Conservation (phyloP, 2,329 filamentous ascomycete species). For the Xylaria arbuscula region DNA sequence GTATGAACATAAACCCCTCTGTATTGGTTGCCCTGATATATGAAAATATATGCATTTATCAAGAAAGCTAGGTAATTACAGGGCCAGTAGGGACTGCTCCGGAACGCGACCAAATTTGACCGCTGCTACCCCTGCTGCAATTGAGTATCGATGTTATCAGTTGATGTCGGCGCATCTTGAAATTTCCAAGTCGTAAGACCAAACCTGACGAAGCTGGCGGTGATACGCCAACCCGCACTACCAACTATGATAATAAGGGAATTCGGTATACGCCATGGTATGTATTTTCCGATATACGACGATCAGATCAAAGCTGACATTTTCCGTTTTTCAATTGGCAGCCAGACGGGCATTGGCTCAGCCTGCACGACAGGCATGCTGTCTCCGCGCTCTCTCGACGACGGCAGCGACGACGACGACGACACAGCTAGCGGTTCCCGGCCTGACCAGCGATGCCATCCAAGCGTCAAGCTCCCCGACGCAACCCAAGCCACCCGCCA, state of each 20-base stretch:
- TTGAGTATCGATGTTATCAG: conserved; percentile 2
- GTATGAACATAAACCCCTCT: neutral
- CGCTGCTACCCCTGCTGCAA: conserved; percentile 4
- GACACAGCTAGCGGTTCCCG: conserved; percentile 41
- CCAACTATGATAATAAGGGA: conserved; percentile 51
- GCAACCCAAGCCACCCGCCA: conserved; percentile 34
- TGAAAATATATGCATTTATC: neutral
- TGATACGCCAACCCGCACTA: conserved; percentile 21
- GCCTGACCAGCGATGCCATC: conserved; percentile 41
- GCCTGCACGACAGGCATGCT: conserved; percentile 53
- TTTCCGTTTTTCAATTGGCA: conserved; percentile 50
- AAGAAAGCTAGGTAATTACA: neutral
- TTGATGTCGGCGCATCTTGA: conserved; percentile 31
- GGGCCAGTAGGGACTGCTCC: neutral
- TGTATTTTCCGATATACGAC: neutral
- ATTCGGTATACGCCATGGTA: conserved; percentile 49
- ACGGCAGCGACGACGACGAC: conserved; percentile 47
- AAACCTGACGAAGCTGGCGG: conserved; percentile 17
- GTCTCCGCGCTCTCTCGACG: conserved; percentile 54
- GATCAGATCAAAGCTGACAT: conserved; percentile 26
- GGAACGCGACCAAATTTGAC: conserved; percentile 26
- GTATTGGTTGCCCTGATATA: neutral
- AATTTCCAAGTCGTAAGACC: conserved; percentile 36
- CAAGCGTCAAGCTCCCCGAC: conserved; percentile 35
- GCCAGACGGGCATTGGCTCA: conserved; percentile 65